These are phyloP conservation scores for Xylaria bambusicola DNA, from an alignment of 495 filamentous ascomycete species.

Conservation along the genomic window DNA sequence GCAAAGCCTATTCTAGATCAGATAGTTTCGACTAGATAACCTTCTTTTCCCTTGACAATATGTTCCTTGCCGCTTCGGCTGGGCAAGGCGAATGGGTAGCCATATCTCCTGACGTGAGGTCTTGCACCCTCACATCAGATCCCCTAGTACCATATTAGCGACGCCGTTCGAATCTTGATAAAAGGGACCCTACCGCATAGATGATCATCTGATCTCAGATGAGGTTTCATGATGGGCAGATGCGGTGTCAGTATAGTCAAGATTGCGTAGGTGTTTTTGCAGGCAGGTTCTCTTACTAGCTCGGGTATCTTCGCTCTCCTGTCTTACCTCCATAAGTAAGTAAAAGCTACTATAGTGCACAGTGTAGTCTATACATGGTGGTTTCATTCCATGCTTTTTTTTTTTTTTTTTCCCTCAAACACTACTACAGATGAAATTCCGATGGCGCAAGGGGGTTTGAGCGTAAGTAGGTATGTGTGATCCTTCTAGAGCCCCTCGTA, in stretches of 20 bases:
- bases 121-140: too few relatives aligned
- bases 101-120: too few relatives aligned
- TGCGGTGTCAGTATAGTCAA: not conserved
- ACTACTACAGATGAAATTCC: too few relatives aligned
- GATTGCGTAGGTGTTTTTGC: not conserved
- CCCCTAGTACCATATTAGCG: too few relatives aligned
- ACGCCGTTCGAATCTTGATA: not conserved
- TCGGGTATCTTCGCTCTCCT: not conserved
- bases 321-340: too few relatives aligned
- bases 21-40: not conserved
- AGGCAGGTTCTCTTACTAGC: not conserved
- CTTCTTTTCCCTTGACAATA: not conserved
- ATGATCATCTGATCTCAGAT: constrained; percentile 16
- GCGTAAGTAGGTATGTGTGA: too few relatives aligned
- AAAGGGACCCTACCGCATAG: constrained; percentile 1
- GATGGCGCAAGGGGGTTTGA: too few relatives aligned
- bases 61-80: not conserved
- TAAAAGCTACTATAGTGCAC: too few relatives aligned
- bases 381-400: not conserved
- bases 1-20: not conserved
- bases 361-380: not conserved
- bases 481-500: too few relatives aligned
- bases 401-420: too few relatives aligned
- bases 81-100: too few relatives aligned
- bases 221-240: not conserved